Evolutionary conservation across 345 rosid species (phyloP).

Genomic region (Citrus medica): DNA sequence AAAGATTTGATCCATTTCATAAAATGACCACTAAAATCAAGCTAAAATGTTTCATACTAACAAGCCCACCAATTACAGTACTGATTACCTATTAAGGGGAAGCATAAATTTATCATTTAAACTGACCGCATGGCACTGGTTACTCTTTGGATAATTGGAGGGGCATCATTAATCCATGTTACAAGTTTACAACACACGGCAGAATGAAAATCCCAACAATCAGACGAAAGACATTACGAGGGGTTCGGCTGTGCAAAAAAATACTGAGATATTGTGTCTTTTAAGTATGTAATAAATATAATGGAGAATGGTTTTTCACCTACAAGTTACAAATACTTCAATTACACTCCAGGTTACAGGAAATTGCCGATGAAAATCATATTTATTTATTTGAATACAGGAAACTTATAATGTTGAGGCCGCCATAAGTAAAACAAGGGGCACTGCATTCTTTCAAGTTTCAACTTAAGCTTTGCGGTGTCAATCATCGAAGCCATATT

Average conservation of each 20-base stretch:
- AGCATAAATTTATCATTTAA: too few species aligned
- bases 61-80: background rate
- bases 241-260: background rate
- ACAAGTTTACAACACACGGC: conserved; percentile 53
- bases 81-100: too few species aligned
- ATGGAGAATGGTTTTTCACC: rapidly evolving
- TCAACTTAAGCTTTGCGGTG: background rate
- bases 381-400: background rate
- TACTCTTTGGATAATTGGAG: conserved; percentile 53
- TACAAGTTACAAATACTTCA: too few species aligned
- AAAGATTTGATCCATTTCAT: too few species aligned
- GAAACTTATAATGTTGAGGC: background rate
- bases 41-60: background rate
- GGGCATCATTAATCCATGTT: conserved; percentile 64
- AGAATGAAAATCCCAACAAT: conserved; percentile 65
- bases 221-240: conserved; percentile 76
- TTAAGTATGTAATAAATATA: too few species aligned
- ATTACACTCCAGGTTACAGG: background rate
- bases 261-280: too few species aligned
- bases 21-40: too few species aligned
- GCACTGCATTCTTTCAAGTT: too few species aligned
- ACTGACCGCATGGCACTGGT: conserved; percentile 59
- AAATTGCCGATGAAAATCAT: too few species aligned
- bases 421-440: background rate
- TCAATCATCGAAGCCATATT: background rate